Conservation (phyloP, 202 grass and related monocot species). For the Hordeum pubiflorum region DNA sequence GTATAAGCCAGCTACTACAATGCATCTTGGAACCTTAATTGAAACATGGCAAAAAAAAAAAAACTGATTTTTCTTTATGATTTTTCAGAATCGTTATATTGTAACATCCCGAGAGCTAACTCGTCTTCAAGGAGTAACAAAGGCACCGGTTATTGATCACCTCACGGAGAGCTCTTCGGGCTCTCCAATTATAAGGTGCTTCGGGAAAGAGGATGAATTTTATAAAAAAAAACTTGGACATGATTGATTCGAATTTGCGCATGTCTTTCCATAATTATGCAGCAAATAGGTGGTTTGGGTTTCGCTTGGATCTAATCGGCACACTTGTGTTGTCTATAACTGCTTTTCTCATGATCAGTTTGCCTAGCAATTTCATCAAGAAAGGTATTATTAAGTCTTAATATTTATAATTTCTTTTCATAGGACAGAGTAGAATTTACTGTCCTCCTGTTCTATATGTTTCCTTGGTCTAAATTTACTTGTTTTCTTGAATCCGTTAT, state of each 20-base stretch:
- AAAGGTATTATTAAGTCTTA: conserved; percentile 34
- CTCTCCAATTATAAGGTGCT: conserved; percentile 45
- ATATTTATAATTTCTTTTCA: neutral
- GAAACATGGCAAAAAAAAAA: neutral
- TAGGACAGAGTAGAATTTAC: neutral
- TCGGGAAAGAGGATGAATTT: conserved; percentile 49
- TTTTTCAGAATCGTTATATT: conserved; percentile 48
- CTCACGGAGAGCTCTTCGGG: conserved; percentile 52
- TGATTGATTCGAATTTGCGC: conserved; percentile 45
- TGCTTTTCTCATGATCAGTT: conserved; percentile 45
- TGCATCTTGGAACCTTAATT: neutral
- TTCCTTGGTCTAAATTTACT: neutral
- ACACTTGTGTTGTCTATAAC: conserved; percentile 38
- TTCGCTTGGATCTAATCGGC: conserved; percentile 49
- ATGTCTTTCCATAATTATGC: conserved; percentile 54
- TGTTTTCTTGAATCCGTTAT: neutral
- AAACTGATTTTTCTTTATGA: neutral
- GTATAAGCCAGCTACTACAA: conserved; percentile 17
- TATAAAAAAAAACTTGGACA: conserved; percentile 27
- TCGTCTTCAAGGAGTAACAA: conserved; percentile 49
- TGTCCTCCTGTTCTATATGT: neutral
- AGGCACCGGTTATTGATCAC: conserved; percentile 59
- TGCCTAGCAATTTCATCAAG: conserved; percentile 50
- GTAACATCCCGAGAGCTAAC: conserved; percentile 47
- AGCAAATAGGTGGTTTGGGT: conserved; percentile 55